These are phyloP conservation scores for Candida michaelii DNA, from an alignment of 805 yeast species.

Conservation along the genomic window DNA sequence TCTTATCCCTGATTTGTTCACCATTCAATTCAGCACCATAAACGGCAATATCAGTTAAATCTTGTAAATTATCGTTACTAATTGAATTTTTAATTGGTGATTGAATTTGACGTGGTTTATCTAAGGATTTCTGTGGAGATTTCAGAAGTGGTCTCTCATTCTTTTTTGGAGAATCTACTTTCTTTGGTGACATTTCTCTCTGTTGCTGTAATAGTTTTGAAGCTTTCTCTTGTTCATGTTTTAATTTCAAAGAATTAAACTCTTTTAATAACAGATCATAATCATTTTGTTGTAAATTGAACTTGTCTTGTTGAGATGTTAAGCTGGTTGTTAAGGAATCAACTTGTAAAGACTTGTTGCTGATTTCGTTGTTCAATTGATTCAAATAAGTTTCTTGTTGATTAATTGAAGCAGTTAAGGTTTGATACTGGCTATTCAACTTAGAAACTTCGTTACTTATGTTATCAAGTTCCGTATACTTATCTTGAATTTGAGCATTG, in stretches of 20 bases:
- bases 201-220: conserved; percentile 2
- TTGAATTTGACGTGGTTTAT: background rate
- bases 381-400: conserved; percentile 22
- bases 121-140: background rate
- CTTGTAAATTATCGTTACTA: conserved; percentile 29
- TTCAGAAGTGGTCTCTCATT: background rate
- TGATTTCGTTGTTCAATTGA: conserved; percentile 24
- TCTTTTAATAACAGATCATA: conserved; percentile 12
- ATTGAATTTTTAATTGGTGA: conserved; percentile 7
- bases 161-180: background rate
- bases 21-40: conserved; percentile 38
- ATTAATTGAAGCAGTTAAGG: conserved; percentile 17
- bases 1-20: conserved; percentile 19
- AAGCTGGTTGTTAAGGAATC: conserved; percentile 18
- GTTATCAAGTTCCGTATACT: conserved; percentile 20
- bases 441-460: conserved; percentile 22
- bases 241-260: conserved; percentile 7
- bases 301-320: conserved; percentile 17
- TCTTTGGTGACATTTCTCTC: conserved; percentile 1
- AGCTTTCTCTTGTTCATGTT: conserved; percentile 8
- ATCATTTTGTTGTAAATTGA: conserved; percentile 10
- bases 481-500: conserved; percentile 18
- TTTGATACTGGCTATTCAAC: conserved; percentile 12
- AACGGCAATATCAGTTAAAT: conserved; percentile 36
- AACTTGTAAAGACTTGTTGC: conserved; percentile 20